A percentile compares a stretch with the other conserved stretches of the same genome.
Evolutionary conservation across 495 filamentous ascomycete genomes (phyloP).

Genomic region (Aspergillus nidulans): DNA sequence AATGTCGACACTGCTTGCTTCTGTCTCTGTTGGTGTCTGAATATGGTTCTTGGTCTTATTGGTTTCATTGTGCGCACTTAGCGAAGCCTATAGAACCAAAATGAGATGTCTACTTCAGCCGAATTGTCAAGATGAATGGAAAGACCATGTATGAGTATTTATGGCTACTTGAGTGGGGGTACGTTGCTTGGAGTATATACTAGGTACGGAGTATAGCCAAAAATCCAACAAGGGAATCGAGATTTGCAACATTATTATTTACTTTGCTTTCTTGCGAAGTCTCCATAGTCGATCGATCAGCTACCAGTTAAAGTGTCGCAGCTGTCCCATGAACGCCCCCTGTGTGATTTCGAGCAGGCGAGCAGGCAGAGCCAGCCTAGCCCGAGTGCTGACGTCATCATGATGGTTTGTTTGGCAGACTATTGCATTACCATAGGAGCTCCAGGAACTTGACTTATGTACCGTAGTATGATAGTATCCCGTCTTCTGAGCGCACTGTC

Average conservation of each 20-base stretch:
- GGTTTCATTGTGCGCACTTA: not conserved
- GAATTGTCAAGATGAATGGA: not conserved
- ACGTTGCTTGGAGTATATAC: slow-evolving; percentile 3
- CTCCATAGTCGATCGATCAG: not conserved
- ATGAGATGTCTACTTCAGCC: not conserved
- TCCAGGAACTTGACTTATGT: not conserved
- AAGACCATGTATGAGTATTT: slow-evolving; percentile 6
- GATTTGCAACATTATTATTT: not conserved
- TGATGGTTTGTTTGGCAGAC: not conserved
- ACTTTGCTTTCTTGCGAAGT: not conserved
- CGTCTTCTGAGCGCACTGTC: not conserved
- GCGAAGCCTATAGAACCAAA: slow-evolving; percentile 5
- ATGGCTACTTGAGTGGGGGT: not conserved
- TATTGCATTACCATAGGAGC: not conserved
- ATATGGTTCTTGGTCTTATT: not conserved
- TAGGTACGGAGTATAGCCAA: not conserved
- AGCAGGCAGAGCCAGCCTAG: not conserved
- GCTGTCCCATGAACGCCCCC: too few relatives aligned
- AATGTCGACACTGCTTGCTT: not conserved
- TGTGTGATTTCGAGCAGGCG: not conserved
- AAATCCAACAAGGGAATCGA: not conserved
- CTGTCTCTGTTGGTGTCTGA: slow-evolving; percentile 3
- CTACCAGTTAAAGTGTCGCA: not conserved
- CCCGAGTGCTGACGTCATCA: not conserved
- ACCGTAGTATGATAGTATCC: not conserved